Base-by-base conservation (phyloP, 176 grass and related monocot species). In the Carex pumila region DNA sequence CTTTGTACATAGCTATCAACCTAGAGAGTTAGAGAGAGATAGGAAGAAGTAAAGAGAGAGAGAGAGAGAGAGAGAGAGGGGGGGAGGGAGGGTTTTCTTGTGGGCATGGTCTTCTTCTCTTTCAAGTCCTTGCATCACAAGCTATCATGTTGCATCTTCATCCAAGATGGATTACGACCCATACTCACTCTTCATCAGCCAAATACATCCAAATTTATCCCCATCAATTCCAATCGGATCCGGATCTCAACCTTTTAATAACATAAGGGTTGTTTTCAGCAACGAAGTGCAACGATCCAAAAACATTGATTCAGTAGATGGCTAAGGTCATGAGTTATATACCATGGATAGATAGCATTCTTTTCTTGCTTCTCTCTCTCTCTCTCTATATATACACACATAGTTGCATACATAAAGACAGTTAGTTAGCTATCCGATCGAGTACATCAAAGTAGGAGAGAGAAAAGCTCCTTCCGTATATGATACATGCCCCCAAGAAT, bases 101-200 rank as follows among this genome's bases (percentile, higher is more conserved):
- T 19, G 84, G 82, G 75, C 32, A 11, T 88, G 91, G 91, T 61
- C 84, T 89, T 82, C 84, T 78, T 83, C 79, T 43, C 62, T 83
- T 15, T 83, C 81, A 77, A 77, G 73, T 17, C 47, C 22, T 77
- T 77, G 22, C 73, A 77, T 77, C 73, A 77, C 49, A 77, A 77
- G 73, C 50, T 53, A 77, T 64, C 6, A 19, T 19, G 14, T 71
- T 6, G 68, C 71, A 77, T 56, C 50, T 77, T 56, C 73, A 56
- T 77, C 47, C 50, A 32, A 77, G 73, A 25, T 77, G 1, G 73
- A 77, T 56, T 77, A 77, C 13, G 50, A 56, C 50, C 73, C 73
- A 56, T 77, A 77, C 73, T 75, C 71, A 75, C 71, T 25, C 78
- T 14, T 5, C 49, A 34, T 30, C 30, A 6, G 1, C 83, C 65